These are phyloP conservation scores for Lichtheimia ramosa DNA, from an alignment of 371 early-diverging fungal species.

Conservation along the genomic window DNA sequence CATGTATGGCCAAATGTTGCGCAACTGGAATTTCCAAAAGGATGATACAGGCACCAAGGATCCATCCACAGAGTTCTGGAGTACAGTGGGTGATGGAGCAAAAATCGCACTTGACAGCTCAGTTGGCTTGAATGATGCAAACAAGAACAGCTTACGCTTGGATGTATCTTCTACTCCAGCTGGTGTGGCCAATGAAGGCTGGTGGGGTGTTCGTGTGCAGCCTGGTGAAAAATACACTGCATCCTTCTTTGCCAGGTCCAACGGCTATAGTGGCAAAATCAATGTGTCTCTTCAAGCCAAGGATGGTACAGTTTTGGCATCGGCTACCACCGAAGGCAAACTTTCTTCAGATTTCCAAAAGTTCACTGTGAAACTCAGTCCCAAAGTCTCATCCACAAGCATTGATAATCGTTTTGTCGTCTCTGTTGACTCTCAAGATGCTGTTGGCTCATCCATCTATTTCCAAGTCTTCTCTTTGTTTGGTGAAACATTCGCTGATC, in stretches of 20 bases:
- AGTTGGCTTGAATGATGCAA: conserved; percentile 14
- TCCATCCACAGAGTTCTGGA: conserved; percentile 11
- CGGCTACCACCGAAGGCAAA: conserved; percentile 1
- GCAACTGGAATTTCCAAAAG: conserved; percentile 23
- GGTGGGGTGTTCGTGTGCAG: conserved; percentile 20
- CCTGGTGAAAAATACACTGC: conserved; percentile 19
- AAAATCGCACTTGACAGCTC: conserved; percentile 3
- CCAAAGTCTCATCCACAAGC: conserved; percentile 2
- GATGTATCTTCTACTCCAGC: conserved; percentile 13
- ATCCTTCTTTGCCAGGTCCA: conserved; percentile 20
- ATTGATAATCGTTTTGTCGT: conserved; percentile 19
- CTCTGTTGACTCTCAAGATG: conserved; percentile 9
- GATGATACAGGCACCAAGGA: conserved; percentile 12
- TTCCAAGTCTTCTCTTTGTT: conserved; percentile 29
- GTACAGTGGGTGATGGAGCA: conserved; percentile 7
- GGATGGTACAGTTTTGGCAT: conserved; percentile 10
- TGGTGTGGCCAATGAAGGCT: conserved; percentile 24
- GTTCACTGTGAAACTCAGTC: conserved; percentile 10
- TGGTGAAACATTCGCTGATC: conserved; percentile 23
- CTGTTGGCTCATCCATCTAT: conserved; percentile 15
- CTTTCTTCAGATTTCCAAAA: conserved; percentile 14
- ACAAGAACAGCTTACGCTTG: conserved; percentile 18
- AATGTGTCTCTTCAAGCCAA: conserved; percentile 17
- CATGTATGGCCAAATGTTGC: conserved; percentile 20
- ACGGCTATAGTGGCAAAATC: conserved; percentile 14